Conservation (phyloP, 2,329 filamentous ascomycete genomes). For the Monosporascus cannonballus region DNA sequence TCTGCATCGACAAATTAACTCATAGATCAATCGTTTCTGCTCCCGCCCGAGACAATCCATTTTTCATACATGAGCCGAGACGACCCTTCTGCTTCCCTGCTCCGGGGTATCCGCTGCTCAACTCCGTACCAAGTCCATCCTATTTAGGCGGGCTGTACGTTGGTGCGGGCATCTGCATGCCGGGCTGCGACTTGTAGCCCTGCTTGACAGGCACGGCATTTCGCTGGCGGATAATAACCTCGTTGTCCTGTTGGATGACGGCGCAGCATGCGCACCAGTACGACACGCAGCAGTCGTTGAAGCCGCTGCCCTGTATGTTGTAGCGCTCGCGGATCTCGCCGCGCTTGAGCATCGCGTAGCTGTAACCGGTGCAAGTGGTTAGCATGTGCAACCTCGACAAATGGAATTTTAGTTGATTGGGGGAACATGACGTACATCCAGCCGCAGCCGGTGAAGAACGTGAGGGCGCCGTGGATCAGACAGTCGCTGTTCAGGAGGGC, state of each 20-base stretch:
- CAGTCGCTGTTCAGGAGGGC: slow-evolving; percentile 24
- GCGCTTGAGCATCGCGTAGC: slow-evolving; percentile 38
- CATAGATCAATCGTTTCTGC: too few species aligned
- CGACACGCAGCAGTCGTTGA: slow-evolving; percentile 34
- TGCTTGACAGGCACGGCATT: slow-evolving; percentile 16
- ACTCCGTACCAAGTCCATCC: background rate
- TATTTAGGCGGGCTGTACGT: slow-evolving; percentile 11
- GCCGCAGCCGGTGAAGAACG: slow-evolving; percentile 21
- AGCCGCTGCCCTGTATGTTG: slow-evolving; percentile 35
- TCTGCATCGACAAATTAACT: too few species aligned
- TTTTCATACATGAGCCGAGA: too few species aligned
- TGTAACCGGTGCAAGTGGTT: slow-evolving; percentile 24
- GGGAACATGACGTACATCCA: slow-evolving; percentile 21
- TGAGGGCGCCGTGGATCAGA: slow-evolving; percentile 19
- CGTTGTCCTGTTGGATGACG: slow-evolving; percentile 41
- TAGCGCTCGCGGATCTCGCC: slow-evolving; percentile 36
- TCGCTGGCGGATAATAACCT: slow-evolving; percentile 24
- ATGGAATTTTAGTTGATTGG: background rate
- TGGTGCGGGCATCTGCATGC: slow-evolving; percentile 23
- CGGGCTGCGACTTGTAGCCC: slow-evolving; percentile 25
- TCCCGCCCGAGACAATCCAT: too few species aligned
- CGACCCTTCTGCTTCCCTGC: too few species aligned
- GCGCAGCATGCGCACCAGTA: slow-evolving; percentile 41
- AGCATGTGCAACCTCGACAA: background rate
- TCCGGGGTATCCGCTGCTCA: too few species aligned